These are phyloP conservation scores for Ilyonectria mors-panacis DNA, from an alignment of 2,329 filamentous ascomycete species.

Conservation along the genomic window DNA sequence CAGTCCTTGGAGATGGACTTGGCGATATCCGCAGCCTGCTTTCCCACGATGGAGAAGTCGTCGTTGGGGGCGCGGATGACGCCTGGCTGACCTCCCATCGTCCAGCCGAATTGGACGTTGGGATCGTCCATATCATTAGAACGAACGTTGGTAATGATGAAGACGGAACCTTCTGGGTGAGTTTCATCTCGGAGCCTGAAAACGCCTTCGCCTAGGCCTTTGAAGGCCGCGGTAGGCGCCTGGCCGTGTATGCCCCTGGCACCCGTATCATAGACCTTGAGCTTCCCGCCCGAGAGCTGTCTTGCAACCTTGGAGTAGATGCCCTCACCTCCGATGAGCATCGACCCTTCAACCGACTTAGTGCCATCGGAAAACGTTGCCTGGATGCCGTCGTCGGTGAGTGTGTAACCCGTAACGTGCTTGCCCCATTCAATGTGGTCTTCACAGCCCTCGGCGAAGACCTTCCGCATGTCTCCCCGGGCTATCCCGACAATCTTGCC, in stretches of 20 bases:
- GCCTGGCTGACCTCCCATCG: constrained; percentile 71
- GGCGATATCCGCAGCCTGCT: constrained; percentile 70
- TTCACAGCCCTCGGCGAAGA: constrained; percentile 72
- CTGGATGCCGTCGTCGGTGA: constrained; percentile 67
- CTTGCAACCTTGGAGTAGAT: constrained; percentile 72
- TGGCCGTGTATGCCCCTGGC: constrained; percentile 77
- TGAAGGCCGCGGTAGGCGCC: constrained; percentile 74
- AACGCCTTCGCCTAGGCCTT: constrained; percentile 74
- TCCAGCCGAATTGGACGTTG: constrained; percentile 73
- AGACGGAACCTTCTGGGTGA: constrained; percentile 62
- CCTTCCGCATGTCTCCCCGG: constrained; percentile 72
- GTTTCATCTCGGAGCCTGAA: constrained; percentile 67
- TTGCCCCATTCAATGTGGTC: constrained; percentile 68
- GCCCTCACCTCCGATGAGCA: constrained; percentile 75
- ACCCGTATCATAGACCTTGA: constrained; percentile 76
- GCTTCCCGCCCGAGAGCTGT: constrained; percentile 69
- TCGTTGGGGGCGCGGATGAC: constrained; percentile 72
- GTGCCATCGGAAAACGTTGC: constrained; percentile 73
- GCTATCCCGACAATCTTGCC: constrained; percentile 74
- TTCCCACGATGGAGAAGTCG: constrained; percentile 71
- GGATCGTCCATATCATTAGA: constrained; percentile 72
- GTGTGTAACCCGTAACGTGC: constrained; percentile 71
- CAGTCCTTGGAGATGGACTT: constrained; percentile 67
- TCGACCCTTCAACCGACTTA: constrained; percentile 69
- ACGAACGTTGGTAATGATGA: constrained; percentile 75